Percentiles rank a stretch among this genome's conserved stretches.
Evolutionary conservation across 441 rosid genomes (phyloP).

Genomic region (Populus hybrid): DNA sequence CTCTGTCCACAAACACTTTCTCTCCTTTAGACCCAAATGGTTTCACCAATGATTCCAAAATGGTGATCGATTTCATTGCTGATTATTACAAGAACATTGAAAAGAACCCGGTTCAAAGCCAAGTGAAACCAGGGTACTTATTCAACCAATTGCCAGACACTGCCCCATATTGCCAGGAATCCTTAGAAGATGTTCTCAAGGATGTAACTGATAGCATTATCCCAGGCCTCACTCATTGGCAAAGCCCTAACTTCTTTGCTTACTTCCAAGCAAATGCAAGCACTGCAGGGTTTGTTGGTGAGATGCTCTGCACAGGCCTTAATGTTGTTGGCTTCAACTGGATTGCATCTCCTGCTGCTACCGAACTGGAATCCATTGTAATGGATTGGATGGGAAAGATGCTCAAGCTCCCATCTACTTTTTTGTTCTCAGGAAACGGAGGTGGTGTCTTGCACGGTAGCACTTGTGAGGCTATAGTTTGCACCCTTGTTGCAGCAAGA

Average conservation of each 20-base stretch:
- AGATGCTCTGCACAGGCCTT: constrained; percentile 34
- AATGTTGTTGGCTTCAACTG: constrained; percentile 17
- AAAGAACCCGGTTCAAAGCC: constrained; percentile 30
- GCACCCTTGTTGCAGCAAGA: no score
- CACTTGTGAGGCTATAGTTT: no score
- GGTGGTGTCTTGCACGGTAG: no score
- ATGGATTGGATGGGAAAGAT: no score
- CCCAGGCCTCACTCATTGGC: constrained; percentile 41
- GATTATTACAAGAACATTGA: constrained; percentile 27
- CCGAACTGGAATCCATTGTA: no score
- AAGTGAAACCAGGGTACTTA: constrained; percentile 26
- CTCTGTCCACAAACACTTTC: not conserved
- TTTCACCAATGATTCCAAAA: constrained; percentile 23
- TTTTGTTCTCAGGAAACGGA: no score
- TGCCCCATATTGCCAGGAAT: constrained; percentile 19
- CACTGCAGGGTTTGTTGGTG: constrained; percentile 33
- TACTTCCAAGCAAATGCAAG: constrained; percentile 27
- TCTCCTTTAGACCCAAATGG: constrained; percentile 8
- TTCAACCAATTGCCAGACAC: constrained; percentile 4
- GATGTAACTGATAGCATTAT: constrained; percentile 18
- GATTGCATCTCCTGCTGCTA: no score
- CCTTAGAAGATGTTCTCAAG: constrained; percentile 16
- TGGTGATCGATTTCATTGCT: constrained; percentile 27
- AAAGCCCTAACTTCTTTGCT: constrained; percentile 32
- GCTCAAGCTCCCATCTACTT: no score